Percentiles rank a stretch among this genome's conserved stretches.
These are phyloP conservation scores for Penicillium olsonii DNA, from an alignment of 2,329 filamentous ascomycete genomes.

Conservation along the genomic window DNA sequence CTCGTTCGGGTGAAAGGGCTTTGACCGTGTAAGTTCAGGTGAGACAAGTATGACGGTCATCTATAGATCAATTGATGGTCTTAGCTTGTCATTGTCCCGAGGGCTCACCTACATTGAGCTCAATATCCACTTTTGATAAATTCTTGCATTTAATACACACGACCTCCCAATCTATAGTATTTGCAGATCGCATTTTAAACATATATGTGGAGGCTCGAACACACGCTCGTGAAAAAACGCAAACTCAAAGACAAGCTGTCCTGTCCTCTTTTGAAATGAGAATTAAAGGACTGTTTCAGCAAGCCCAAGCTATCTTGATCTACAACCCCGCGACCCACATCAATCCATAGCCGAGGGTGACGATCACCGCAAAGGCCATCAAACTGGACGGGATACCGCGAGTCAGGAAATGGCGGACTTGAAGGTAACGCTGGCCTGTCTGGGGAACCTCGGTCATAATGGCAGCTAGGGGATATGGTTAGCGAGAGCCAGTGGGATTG, in stretches of 20 bases:
- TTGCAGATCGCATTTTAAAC: neutral
- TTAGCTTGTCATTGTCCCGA: neutral
- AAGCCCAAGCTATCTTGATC: neutral
- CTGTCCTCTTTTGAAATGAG: neutral
- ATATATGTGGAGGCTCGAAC: neutral
- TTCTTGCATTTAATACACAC: neutral
- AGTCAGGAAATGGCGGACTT: conserved; percentile 92
- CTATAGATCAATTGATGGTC: too few relatives aligned
- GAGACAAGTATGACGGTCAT: conserved; percentile 1
- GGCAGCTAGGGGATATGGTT: conserved; percentile 62
- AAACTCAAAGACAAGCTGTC: neutral
- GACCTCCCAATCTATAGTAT: neutral
- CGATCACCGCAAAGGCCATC: conserved; percentile 75
- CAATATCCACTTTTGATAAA: neutral
- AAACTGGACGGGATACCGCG: conserved; percentile 87
- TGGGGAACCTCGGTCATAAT: conserved; percentile 98
- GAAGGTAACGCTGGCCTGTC: conserved; percentile 86
- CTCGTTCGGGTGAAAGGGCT: neutral
- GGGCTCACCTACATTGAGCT: neutral
- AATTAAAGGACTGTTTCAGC: neutral
- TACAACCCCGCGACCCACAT: conserved; percentile 75
- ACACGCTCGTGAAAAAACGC: neutral
- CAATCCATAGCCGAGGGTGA: conserved; percentile 86
- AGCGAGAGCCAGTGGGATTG: conserved; percentile 18
- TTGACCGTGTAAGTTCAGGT: neutral